These are phyloP conservation scores for Chaetoscypha palmicola DNA, from an alignment of 2,329 filamentous ascomycete genomes.

Conservation along the genomic window DNA sequence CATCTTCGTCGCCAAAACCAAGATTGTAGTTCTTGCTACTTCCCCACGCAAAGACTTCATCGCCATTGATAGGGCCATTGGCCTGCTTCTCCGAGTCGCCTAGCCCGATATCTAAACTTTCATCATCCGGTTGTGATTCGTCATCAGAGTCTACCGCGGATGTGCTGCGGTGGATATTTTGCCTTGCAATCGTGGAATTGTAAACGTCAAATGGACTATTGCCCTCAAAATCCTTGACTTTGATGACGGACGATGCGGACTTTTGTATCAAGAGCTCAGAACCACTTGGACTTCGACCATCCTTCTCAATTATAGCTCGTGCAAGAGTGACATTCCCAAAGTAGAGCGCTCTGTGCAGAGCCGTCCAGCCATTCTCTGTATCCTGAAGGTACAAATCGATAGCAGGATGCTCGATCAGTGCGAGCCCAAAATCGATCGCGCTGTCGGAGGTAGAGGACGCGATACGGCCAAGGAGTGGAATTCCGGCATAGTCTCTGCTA, in stretches of 20 bases:
- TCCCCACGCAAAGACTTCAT: constrained; percentile 89
- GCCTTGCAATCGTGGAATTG: constrained; percentile 73
- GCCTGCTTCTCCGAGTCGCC: not conserved
- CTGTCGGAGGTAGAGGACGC: constrained; percentile 66
- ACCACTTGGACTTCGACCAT: constrained; percentile 50
- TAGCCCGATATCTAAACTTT: constrained; percentile 13
- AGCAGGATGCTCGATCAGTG: constrained; percentile 73
- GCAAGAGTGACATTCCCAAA: constrained; percentile 84
- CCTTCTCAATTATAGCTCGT: constrained; percentile 70
- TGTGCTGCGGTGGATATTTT: constrained; percentile 46
- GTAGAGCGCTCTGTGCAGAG: constrained; percentile 84
- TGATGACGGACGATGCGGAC: constrained; percentile 66
- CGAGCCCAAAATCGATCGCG: constrained; percentile 67
- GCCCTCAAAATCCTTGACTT: constrained; percentile 91
- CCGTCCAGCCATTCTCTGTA: constrained; percentile 90
- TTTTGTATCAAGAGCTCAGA: constrained; percentile 54
- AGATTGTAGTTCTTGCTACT: constrained; percentile 94
- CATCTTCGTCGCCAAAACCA: constrained; percentile 91
- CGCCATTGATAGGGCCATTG: constrained; percentile 46
- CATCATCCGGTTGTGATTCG: constrained; percentile 45
- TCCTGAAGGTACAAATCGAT: constrained; percentile 86
- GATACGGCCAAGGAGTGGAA: constrained; percentile 79
- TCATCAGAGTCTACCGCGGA: constrained; percentile 35
- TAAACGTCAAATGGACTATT: constrained; percentile 94
- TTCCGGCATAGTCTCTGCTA: constrained; percentile 70